Conservation (phyloP, 306 rosid genomes). For the Crataegus laevigata region DNA sequence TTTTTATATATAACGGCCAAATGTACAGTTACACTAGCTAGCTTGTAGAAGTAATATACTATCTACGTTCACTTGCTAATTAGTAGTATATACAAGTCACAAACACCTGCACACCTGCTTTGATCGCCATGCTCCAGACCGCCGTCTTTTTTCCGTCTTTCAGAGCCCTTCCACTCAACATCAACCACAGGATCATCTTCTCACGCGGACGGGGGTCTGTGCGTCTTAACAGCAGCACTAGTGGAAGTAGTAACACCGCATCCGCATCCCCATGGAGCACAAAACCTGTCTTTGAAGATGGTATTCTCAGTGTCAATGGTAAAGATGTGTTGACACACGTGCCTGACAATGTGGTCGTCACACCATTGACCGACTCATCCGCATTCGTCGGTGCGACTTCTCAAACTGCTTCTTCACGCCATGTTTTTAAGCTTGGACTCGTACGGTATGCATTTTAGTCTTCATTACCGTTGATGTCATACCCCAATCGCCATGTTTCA, state of each 20-base stretch:
- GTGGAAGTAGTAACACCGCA: not conserved
- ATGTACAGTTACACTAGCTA: not conserved
- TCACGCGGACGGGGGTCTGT: not conserved
- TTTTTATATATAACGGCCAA: slow-evolving; percentile 16
- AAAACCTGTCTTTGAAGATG: slow-evolving; percentile 24
- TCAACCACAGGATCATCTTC: slow-evolving; percentile 1
- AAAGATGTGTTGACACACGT: slow-evolving; percentile 19
- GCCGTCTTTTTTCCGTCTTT: slow-evolving; percentile 12
- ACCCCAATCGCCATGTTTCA: not conserved
- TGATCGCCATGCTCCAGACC: slow-evolving; percentile 15
- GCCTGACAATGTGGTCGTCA: slow-evolving; percentile 26
- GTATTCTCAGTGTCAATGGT: slow-evolving; percentile 18
- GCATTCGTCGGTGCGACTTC: slow-evolving; percentile 34
- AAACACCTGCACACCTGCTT: not conserved
- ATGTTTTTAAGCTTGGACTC: slow-evolving; percentile 30
- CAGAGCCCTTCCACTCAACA: slow-evolving; percentile 9
- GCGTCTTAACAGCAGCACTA: not conserved
- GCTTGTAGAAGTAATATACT: no score
- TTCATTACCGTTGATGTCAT: not conserved
- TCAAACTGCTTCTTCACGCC: slow-evolving; percentile 13
- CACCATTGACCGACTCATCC: slow-evolving; percentile 25
- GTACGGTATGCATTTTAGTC: slow-evolving; percentile 10
- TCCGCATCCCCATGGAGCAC: not conserved
- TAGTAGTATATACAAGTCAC: not conserved
- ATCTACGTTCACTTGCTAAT: not conserved